phyloP scores from a whole-genome alignment of 257 asterid species.

The Jasminum sambac region DNA sequence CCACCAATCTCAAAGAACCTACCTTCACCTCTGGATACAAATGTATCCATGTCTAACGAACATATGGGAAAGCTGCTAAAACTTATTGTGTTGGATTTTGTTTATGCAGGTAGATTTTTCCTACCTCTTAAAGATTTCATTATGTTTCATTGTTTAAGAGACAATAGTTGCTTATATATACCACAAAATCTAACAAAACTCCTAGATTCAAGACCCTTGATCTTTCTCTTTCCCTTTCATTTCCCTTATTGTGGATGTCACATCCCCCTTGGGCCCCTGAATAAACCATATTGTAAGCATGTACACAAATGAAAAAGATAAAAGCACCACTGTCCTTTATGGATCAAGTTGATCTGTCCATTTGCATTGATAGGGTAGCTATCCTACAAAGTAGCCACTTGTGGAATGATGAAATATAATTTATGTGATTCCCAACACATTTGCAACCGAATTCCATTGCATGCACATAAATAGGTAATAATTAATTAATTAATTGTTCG shows the following conservation, averaged over 20 bases:
- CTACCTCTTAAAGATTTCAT: neutral
- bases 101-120: too few relatives aligned
- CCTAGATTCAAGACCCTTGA: neutral
- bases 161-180: neutral
- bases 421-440: neutral
- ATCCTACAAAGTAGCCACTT: constrained; percentile 24
- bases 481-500: neutral
- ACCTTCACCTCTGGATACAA: too few relatives aligned
- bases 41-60: too few relatives aligned
- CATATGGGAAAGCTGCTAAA: too few relatives aligned
- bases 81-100: too few relatives aligned
- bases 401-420: neutral
- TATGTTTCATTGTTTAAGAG: neutral
- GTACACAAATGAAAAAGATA: neutral
- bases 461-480: neutral
- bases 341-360: neutral
- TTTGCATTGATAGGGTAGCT: neutral
- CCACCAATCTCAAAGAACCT: too few relatives aligned
- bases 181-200: neutral
- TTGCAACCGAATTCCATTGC: constrained; percentile 10
- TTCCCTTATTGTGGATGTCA: neutral
- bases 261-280: too few relatives aligned
- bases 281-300: too few relatives aligned
- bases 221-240: neutral
- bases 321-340: neutral